A percentile compares a stretch with the other conserved stretches of the same genome.
phyloP scores from a whole-genome alignment of 1,284 basidiomycete species.

The Moesziomyces globuligerus region DNA sequence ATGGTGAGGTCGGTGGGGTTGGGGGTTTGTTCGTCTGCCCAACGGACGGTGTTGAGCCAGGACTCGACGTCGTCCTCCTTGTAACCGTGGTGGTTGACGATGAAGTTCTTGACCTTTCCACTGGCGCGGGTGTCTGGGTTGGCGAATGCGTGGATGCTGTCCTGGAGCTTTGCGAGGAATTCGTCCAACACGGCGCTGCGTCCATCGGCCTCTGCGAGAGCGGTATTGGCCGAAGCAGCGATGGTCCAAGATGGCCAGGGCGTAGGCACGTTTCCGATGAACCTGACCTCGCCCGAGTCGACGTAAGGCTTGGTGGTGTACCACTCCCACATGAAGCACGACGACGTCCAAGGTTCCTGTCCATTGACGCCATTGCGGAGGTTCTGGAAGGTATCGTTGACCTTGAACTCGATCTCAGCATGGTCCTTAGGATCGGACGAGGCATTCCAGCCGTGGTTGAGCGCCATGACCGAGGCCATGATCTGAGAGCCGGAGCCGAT shows the following conservation, averaged over 20 bases:
- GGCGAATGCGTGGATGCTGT: slow-evolving; percentile 48
- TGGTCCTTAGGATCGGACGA: not conserved
- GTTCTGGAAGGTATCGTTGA: slow-evolving; percentile 70
- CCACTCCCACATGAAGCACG: slow-evolving; percentile 75
- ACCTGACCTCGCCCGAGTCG: slow-evolving; percentile 78
- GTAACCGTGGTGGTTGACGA: slow-evolving; percentile 68
- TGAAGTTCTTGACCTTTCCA: slow-evolving; percentile 26
- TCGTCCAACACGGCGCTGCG: slow-evolving; percentile 7
- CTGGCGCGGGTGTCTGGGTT: slow-evolving; percentile 35
- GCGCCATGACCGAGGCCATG: slow-evolving; percentile 93
- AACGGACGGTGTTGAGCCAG: slow-evolving; percentile 63
- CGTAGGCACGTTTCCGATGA: slow-evolving; percentile 88
- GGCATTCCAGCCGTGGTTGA: slow-evolving; percentile 71
- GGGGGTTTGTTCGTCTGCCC: slow-evolving; percentile 53
- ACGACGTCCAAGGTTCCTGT: slow-evolving; percentile 12
- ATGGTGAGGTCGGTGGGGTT: slow-evolving; percentile 23
- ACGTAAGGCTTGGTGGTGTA: slow-evolving; percentile 95
- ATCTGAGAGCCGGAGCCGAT: slow-evolving; percentile 88
- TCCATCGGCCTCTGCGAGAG: slow-evolving; percentile 4
- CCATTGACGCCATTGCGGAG: slow-evolving; percentile 86
- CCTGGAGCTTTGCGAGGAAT: slow-evolving; percentile 50
- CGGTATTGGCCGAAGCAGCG: slow-evolving; percentile 52
- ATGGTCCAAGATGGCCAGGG: slow-evolving; percentile 93
- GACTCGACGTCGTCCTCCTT: slow-evolving; percentile 80
- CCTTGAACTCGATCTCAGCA: slow-evolving; percentile 54